Base-by-base conservation (phyloP, 176 grass and related monocot species). In the Calamus simplicifolius region DNA sequence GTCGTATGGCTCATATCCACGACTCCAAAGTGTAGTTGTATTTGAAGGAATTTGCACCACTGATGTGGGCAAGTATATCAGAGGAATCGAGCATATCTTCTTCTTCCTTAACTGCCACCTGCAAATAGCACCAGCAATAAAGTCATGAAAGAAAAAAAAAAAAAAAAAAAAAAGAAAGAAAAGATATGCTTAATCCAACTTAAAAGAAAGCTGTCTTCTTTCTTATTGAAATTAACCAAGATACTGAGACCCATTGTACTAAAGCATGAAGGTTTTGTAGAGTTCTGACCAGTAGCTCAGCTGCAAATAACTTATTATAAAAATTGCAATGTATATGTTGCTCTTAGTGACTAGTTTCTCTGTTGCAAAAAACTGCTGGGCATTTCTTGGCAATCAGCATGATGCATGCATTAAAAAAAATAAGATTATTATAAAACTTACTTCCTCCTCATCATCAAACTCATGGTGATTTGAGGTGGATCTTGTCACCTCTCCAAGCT, bases 1-100 rank as follows among this genome's bases (percentile, higher is more conserved):
- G 23, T 51, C 17, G n/a, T 28, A 65, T 51, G 48, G 28, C 23
- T 29, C 16, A 63, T 16, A 25, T 90, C 87, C 87, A 90, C 27
- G 87, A 82, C 54, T 90, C 87, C 14, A 90, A 67, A 6, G 51
- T 51, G 69, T 58, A 82, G 66, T 85, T 90, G 70, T 77, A 84
- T 58, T 72, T 66, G 54, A 82, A 85, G 17, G 77, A 67, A 67
- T 87, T 84, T 25, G 85, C 67, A 4, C 62, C 77, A 64, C 67
- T 89, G 27, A 97, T 77, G 54, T 84, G 81, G 57, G 68, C 77
- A 52, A 87, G 56, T 48, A 87, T 81, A 64, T 87, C 68, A 5
- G 77, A 82, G 1, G 75, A 80, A 19, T 80, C 83, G 18, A 88
- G 69, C 50, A 81, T 69, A 54, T 88, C 84, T 79, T 85, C 87